Percentiles rank a stretch among this genome's conserved stretches.
Conservation (phyloP, 2,329 filamentous ascomycete species). For the Knufia petricola region DNA sequence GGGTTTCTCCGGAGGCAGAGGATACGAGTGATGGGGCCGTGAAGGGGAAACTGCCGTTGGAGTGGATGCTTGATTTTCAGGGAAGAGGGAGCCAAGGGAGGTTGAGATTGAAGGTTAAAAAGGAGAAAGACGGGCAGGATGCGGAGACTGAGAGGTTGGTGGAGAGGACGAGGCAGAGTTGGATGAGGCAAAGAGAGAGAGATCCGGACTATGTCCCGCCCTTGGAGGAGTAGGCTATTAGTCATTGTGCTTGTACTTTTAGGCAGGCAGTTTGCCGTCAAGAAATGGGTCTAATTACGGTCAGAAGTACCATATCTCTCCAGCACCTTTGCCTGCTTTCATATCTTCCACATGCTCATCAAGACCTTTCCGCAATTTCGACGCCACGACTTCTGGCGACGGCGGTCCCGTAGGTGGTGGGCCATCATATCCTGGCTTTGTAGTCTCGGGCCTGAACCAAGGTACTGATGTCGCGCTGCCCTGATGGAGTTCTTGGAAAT, state of each 20-base stretch:
- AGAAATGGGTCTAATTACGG: no score
- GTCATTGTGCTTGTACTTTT: no score
- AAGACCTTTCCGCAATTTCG: not conserved
- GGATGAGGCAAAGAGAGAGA: constrained; percentile 11
- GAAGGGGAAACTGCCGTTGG: constrained; percentile 18
- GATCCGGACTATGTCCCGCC: constrained; percentile 15
- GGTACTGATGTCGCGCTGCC: not conserved
- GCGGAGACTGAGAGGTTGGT: constrained; percentile 14
- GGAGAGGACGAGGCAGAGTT: constrained; percentile 12
- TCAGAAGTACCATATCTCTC: constrained; percentile 9
- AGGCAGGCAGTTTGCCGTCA: no score
- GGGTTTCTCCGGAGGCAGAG: constrained; percentile 18
- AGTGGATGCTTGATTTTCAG: constrained; percentile 21
- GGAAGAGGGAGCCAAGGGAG: constrained; percentile 17
- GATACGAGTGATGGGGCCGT: constrained; percentile 15
- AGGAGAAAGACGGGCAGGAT: constrained; percentile 20
- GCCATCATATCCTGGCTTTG: not conserved
- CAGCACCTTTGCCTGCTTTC: constrained; percentile 1
- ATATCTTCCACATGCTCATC: constrained; percentile 6
- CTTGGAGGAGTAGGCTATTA: not conserved
- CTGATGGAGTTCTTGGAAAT: not conserved
- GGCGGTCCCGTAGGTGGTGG: not conserved
- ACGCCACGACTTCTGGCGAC: not conserved
- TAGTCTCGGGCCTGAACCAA: constrained; percentile 4
- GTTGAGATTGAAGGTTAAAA: constrained; percentile 18